Evolutionary conservation across 345 rosid species (phyloP), one percentile per base, ranked within the genome.

Genomic region (Geranium rotundifolium): DNA sequence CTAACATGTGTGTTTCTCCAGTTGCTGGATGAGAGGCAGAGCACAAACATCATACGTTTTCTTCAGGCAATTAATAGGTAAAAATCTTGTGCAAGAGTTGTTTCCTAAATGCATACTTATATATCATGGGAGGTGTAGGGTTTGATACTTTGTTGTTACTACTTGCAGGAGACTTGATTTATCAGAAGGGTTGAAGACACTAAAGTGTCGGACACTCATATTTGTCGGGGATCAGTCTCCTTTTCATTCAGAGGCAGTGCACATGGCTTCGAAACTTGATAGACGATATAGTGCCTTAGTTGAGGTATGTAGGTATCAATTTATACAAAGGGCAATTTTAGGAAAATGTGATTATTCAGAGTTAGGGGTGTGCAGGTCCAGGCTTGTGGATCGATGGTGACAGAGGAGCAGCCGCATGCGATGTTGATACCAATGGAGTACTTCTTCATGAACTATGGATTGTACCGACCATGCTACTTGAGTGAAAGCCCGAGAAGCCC

Each of bases 401-500:
- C 91, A 54, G 85, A 85, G 66, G 91, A 82, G 71, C 82, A 81
- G 54, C 87, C 91, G 1, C 71, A 79, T 69, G 84, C 85, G 55
- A 82, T 85, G 91, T 29, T 85, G 60, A 75, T 82, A 57, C 91
- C 91, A 0, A 80, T 85, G 1, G 84, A 82, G 69, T 68, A 68
- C 74, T 85, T 81, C 39, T 71, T 81, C 16, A 82, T 77, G 87
- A 81, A 74, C 12, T 73, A 71, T 4, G 85, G 91, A 14, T 81
- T 58, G 63, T 64, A 70, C 64, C 77, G 82, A 66, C 79, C 71
- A 60, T 75, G 60, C 0, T 59, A 62, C 56, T 64, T 74, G 27
- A 72, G 81, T 52, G 66, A 79, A 4, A 78, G 54, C 56, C 83
- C 77, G 54, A 49, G 75, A 39, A 76, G 80, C 64, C 80, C 86